Base-by-base conservation (phyloP, 768 basidiomycete species). In the Lyophyllum atratum region DNA sequence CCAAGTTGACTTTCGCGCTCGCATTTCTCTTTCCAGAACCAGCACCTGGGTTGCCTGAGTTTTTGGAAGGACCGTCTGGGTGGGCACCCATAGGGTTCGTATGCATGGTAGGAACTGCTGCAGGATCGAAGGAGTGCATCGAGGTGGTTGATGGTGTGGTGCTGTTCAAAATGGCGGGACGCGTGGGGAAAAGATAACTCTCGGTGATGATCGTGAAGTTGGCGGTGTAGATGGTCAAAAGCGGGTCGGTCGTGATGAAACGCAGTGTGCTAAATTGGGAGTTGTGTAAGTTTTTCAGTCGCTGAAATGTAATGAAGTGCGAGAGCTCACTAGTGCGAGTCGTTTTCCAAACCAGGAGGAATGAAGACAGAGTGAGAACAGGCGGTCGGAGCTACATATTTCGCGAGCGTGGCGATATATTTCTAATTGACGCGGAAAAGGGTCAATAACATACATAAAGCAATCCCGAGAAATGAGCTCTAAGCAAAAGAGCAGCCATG, bases 181-280 rank as follows among this genome's bases (percentile, higher is more conserved):
- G 64, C 39, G 68, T 59, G 34, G 66, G 64, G 26, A 62, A 56
- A 29, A 62, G 44, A 28, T 59, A 59, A 21, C 55, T 56, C 29
- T 57, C 55, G 48, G 67, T 59, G 6, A 66, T 49, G 43, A 86
- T 79, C 37, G 59, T 62, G 54, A 88, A 88, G 59, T 80, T 74
- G 8, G 84, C 79, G 19, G 82, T 80, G 64, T 81, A 86, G 22
- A 82, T 62, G 0, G 73, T 72, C 49, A 62, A 60, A 6, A 63
- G 61, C 5, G 73, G 67, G 19, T 72, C 49, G 14, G 52, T 46
- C 9, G 70, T 68, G 25, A 63, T 69, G 59, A 78, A 78, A 33
- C 68, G 62, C 22, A 80, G 60, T 15, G 63, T 69, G 58, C 77
- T 80, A 56, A 37, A 37, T 39, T 17, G 12, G 7, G 31, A 7